Base-by-base conservation (phyloP, 2,329 filamentous ascomycete species). In the Purpureocillium takamizusanense region DNA sequence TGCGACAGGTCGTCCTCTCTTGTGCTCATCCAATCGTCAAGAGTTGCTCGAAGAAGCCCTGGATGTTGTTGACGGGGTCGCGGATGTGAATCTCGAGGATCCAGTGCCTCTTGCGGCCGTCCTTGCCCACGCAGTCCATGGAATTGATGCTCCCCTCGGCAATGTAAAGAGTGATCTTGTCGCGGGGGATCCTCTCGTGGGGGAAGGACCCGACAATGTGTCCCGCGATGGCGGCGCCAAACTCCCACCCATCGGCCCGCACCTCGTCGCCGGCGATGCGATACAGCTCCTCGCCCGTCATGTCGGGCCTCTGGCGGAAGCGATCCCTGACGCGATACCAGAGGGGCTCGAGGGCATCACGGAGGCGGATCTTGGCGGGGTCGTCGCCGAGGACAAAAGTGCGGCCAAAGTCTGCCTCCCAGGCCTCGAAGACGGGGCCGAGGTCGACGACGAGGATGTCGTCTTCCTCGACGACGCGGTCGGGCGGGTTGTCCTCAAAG, bases 401-500 rank as follows among this genome's bases (percentile, higher is more conserved):
- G 12, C 69, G 65, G 7, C 69, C 69, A 41, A 72, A 72, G 43
- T 73, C 70, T 5, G 70, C 70, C 47, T 74, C 70, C 66, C 66
- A 74, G 1, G 56, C 59, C 36, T 71, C 69, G 40, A 74, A 72
- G 0, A 73, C 68, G 0, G 70, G 69, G 0, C 70, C 70, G 2
- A 74, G 55, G 43, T 74, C 70, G 27, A 74, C 62, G 40, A 69
- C 63, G 3, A 74, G 51, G 35, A 74, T 73, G 39, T 74, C 70
- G 37, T 70, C 67, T 3, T 52, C 47, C 42, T 65, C 45, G 35
- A 74, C 64, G 25, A 62, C 50, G 4, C 69, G 66, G 43, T 72
- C 67, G 0, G 68, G 66, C 1, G 69, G 67, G 46, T 71, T 71
- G 3, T 70, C 69, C 4, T 55, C 51, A 39, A 69, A 73, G 0